Conservation (phyloP, 2,329 filamentous ascomycete genomes). For the Microcera coccophila region DNA sequence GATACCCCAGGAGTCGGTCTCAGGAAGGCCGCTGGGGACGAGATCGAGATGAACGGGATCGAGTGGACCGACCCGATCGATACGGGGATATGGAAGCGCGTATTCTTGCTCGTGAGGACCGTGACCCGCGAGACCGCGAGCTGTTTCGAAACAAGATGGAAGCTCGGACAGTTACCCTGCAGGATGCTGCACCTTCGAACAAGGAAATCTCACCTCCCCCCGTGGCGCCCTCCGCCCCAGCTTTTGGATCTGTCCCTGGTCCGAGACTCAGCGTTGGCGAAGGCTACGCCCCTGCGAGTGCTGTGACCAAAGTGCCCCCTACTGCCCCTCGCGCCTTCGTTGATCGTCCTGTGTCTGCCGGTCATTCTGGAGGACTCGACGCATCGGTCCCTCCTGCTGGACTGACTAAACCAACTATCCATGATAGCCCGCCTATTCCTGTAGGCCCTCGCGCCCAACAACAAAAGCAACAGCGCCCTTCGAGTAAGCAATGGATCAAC, state of each 20-base stretch:
- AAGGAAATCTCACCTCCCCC: conserved; percentile 56
- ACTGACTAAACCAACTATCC: conserved; percentile 37
- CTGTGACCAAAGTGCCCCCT: conserved; percentile 46
- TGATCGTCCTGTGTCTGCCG: conserved; percentile 46
- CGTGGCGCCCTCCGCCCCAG: conserved; percentile 54
- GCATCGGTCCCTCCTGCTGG: conserved; percentile 35
- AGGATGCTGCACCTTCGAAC: conserved; percentile 44
- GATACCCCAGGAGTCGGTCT: conserved; percentile 63
- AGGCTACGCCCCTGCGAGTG: conserved; percentile 25
- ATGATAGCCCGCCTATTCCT: conserved; percentile 48
- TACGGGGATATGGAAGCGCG: conserved; percentile 39
- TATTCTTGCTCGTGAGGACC: conserved; percentile 46
- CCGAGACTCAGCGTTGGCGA: conserved; percentile 37
- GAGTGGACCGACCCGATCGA: conserved; percentile 40
- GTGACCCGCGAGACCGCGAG: conserved; percentile 45
- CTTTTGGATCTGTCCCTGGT: conserved; percentile 54
- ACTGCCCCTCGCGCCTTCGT: conserved; percentile 51
- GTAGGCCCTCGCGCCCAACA: conserved; percentile 53
- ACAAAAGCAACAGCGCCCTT: conserved; percentile 43
- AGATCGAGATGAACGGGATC: conserved; percentile 54
- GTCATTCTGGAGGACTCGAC: conserved; percentile 36
- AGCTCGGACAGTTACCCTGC: conserved; percentile 42
- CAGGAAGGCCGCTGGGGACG: conserved; percentile 59
- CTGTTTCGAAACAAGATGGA: conserved; percentile 50
- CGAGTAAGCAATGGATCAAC: conserved; percentile 59